Conservation (phyloP, 2,329 filamentous ascomycete species). For the Pseudopyricularia cyperi region DNA sequence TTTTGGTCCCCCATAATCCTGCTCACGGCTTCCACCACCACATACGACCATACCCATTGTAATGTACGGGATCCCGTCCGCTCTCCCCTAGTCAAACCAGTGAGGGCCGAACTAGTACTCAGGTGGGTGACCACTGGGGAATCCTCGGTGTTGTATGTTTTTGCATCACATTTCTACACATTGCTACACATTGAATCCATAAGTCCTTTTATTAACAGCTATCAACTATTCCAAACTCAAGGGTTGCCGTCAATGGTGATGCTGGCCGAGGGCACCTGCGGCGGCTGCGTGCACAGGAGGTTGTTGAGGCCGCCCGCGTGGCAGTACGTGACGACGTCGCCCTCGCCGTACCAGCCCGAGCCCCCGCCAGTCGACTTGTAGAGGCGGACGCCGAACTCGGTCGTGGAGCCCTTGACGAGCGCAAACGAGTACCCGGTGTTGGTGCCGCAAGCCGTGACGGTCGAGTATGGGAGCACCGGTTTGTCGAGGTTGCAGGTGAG, state of each 20-base stretch:
- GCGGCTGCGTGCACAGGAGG: background rate
- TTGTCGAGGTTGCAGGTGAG: background rate
- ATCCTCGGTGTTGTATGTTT: no score
- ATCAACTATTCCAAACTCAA: no score
- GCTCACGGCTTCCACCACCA: no score
- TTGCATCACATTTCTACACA: no score
- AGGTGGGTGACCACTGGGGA: no score
- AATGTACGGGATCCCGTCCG: no score
- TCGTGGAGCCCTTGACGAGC: background rate
- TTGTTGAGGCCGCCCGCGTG: background rate
- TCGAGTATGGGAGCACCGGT: background rate
- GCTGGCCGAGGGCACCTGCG: background rate
- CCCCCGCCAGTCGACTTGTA: background rate
- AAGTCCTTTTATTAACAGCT: no score
- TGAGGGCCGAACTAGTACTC: no score
- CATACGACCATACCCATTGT: no score
- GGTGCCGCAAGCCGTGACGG: background rate
- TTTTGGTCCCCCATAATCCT: no score
- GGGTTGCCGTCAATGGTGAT: background rate
- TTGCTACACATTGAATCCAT: no score
- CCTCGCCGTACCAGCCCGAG: background rate
- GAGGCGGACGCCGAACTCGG: background rate
- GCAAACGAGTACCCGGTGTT: background rate
- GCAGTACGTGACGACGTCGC: background rate
- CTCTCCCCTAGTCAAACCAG: no score